A percentile compares a stretch with the other conserved stretches of the same genome.
Conservation (phyloP, 352 stramenopile genomes). For the Phytophthora megakarya region DNA sequence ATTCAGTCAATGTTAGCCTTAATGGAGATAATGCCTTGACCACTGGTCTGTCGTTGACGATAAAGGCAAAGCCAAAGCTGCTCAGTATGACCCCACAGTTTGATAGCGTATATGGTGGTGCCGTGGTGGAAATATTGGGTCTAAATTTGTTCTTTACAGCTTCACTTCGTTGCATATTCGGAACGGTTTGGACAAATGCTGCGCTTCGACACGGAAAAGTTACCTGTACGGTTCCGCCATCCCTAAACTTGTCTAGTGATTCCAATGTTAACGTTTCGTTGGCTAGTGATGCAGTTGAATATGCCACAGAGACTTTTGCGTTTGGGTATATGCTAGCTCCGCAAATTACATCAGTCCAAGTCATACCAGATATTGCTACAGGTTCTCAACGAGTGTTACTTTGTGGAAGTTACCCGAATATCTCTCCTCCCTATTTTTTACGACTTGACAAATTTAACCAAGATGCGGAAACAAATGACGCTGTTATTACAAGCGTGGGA, state of each 20-base stretch:
- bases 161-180: slow-evolving; percentile 48
- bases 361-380: slow-evolving; percentile 6
- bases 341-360: slow-evolving; percentile 30
- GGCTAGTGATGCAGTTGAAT: slow-evolving; percentile 13
- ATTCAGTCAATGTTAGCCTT: slow-evolving; percentile 37
- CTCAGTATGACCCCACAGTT: slow-evolving; percentile 35
- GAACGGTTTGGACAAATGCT: slow-evolving; percentile 20
- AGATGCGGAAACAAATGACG: neutral
- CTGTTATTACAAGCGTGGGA: slow-evolving; percentile 1
- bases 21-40: slow-evolving; percentile 27
- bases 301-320: slow-evolving; percentile 35
- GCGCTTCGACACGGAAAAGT: slow-evolving; percentile 31
- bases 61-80: slow-evolving; percentile 32
- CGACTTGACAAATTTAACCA: slow-evolving; percentile 21
- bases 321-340: slow-evolving; percentile 39
- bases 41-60: slow-evolving; percentile 24
- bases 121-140: slow-evolving; percentile 38
- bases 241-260: neutral
- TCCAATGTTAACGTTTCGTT: slow-evolving; percentile 41
- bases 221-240: slow-evolving; percentile 29
- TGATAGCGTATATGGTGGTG: slow-evolving; percentile 39
- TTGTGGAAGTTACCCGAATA: slow-evolving; percentile 22
- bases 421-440: slow-evolving; percentile 14
- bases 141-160: slow-evolving; percentile 36
- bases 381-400: slow-evolving; percentile 18